Base-by-base conservation (phyloP, 768 basidiomycete species). In the Tylopilus sp. region DNA sequence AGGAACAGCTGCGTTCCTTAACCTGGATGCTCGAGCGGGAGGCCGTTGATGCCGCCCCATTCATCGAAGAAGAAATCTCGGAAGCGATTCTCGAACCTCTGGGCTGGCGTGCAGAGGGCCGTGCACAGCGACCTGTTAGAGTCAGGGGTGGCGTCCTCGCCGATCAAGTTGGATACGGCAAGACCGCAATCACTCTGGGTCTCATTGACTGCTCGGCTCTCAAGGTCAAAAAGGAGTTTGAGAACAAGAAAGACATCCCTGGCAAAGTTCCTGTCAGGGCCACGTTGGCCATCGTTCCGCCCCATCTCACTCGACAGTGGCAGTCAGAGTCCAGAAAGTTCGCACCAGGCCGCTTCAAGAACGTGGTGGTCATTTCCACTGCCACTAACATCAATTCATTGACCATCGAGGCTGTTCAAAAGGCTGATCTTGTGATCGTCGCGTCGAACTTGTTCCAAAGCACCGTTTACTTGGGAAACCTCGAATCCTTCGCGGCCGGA, bases 91-190 rank as follows among this genome's bases (percentile, higher is more conserved):
- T 95, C 4, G 86, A 84, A 52, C 83, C 91, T 46, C 73, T 97
- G 12, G 90, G 91, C 7, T 98, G 95, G 95, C 79, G 92, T 58
- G 91, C 91, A n/a, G 93, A 97, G 68, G 94, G 89, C 36, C 85
- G 90, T 38, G 93, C 89, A 4, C 83, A 88, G 57, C 73, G 93
- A 30, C 80, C 86, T 1, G 78, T 91, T 46, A 77, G 71, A 52
- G 72, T 97, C 38, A 79, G 89, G 48, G 94, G 95, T 17, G 94
- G 95, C 11, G 94, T 97, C 43, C 81, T 97, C 40, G 94, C 94
- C 12, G 95, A 98, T 61, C 88, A 95, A 72, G 95, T 98, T 53
- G 95, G 95, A 45, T 98, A 98, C 63, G 95, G 95, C 17, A 98
- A 98, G 73, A 98, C 95, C 0, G 94, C 93, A 20, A 95, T 97